Evolutionary conservation across 2,329 filamentous ascomycete genomes (phyloP).

Genomic region (Harringtonia aguacate): DNA sequence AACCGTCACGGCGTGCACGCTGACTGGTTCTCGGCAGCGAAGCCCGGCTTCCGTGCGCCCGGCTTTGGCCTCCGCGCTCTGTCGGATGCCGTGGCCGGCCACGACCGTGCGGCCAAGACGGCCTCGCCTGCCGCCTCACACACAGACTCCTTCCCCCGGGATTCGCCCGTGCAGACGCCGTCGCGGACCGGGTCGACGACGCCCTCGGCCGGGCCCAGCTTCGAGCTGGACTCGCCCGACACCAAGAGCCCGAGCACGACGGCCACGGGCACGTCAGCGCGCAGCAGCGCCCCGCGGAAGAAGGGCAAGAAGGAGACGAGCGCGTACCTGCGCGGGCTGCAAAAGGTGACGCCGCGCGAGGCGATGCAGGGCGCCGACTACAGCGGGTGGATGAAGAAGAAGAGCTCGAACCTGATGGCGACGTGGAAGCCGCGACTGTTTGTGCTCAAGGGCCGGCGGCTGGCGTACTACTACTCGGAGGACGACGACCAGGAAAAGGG

Average conservation of each 20-base stretch:
- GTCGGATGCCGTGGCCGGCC: conserved; percentile 59
- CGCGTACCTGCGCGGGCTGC: conserved; percentile 78
- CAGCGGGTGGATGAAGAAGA: conserved; percentile 99
- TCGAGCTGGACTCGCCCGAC: conserved; percentile 69
- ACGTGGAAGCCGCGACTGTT: conserved; percentile 98
- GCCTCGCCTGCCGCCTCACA: conserved; percentile 34
- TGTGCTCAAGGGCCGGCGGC: conserved; percentile 76
- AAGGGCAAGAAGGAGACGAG: conserved; percentile 92
- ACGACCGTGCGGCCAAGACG: conserved; percentile 41
- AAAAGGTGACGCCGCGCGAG: conserved; percentile 70
- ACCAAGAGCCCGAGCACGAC: conserved; percentile 43
- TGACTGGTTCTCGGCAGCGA: conserved; percentile 42
- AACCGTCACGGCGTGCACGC: conserved; percentile 33
- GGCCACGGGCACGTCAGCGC: conserved; percentile 35
- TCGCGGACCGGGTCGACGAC: conserved; percentile 68
- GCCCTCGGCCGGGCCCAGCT: conserved; percentile 54
- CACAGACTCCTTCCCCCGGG: conserved; percentile 37
- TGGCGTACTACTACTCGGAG: conserved; percentile 95
- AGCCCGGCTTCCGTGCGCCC: conserved; percentile 36
- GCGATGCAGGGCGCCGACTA: conserved; percentile 84
- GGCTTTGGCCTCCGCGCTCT: conserved; percentile 69
- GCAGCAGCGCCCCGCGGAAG: conserved; percentile 34
- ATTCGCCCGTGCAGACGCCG: conserved; percentile 50
- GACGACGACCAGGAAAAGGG: conserved; percentile 88
- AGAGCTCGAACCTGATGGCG: conserved; percentile 89